Base-by-base conservation (phyloP, 345 rosid species). In the Syzygium aqueum region DNA sequence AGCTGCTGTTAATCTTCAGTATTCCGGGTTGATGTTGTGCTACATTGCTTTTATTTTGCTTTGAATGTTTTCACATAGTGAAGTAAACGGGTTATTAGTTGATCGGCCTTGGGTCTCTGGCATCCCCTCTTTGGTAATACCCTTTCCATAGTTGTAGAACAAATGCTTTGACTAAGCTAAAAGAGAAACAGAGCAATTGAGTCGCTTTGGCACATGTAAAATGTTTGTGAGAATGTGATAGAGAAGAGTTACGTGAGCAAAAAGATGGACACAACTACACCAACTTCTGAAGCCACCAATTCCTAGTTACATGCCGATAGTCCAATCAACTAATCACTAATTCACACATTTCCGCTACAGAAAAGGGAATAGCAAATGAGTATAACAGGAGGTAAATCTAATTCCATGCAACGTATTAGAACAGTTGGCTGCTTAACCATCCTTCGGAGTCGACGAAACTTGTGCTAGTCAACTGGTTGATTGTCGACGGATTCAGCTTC, bases 391-490 rank as follows among this genome's bases (percentile, higher is more conserved):
- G 65, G 28, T 2, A 57, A 57, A 25, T 57, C 65, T 57, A 4
- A 57, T 10, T 57, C 65, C 65, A 57, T 57, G 15, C 28, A 14
- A 57, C 5, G 3, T 11, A n/a, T 25, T 28, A 40, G n/a, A 73
- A 53, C 7, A 78, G 61, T 87, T 56, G 77, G 28, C 7, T 33
- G 17, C 37, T 10, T 33, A 95, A 84, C 97, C 98, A 95, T 1
- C 92, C 93, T 28, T 89, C 95, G 4, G 16, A 21, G 86, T 94
- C 89, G 25, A 95, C 88, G 57, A 88, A 96, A n/a, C 80, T 13
- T n/a, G 87, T 86, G 88, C 91, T 91, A 37, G 85, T 90, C 33
- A 95, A 28, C 37, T 56, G 52, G 28, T 84, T 43, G 56, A 92
- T 40, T 3, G 10, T 5, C 0, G 56, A 25, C 33, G 11, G 53